Base-by-base conservation (phyloP, 1,284 basidiomycete genomes). In the Boletus hoseneyae region DNA sequence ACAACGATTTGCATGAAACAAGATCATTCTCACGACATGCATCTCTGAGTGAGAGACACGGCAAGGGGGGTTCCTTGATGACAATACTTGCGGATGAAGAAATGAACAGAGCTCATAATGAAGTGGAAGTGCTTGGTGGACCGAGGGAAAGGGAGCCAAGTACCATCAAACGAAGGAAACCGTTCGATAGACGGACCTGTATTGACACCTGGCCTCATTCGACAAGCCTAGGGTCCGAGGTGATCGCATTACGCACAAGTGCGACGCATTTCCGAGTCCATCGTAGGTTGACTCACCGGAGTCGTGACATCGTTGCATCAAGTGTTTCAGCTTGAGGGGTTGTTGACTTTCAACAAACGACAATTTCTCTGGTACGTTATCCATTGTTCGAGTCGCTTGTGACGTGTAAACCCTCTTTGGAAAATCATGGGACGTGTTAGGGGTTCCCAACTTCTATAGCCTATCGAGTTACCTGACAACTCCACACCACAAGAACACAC, bases 1-100 rank as follows among this genome's bases (percentile, higher is more conserved):
- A 23, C 25, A 41, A 46, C 50, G 57, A 54, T 54, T 21, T 35
- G 39, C 44, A 59, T 50, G 58, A 55, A 63, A 57, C 59, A 45
- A 57, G 53, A 33, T 19, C 35, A 39, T 55, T 51, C 36, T 29
- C 7, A 16, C 12, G 44, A 13, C 18, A 12, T 36, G 29, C 19
- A 16, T 38, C 21, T 38, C 43, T 39, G 47, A 45, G 47, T 45
- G 36, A 23, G 18, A 27, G n/a, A 42, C 27, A 18, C n/a, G 2
- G 18, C 35, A 18, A n/a, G n/a, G 11, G 29, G 19, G 35, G 27
- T 48, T 30, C 40, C 21, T 30, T 37, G 34, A 23, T 16, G 25
- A 41, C 16, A 21, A n/a, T 35, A 6, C 33, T 29, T 37, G 6
- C 16, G 34, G 34, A 38, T 46, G 38, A 47, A 41, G 45, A 47